Conservation (phyloP, 306 rosid genomes). For the Quercus engelmannii region DNA sequence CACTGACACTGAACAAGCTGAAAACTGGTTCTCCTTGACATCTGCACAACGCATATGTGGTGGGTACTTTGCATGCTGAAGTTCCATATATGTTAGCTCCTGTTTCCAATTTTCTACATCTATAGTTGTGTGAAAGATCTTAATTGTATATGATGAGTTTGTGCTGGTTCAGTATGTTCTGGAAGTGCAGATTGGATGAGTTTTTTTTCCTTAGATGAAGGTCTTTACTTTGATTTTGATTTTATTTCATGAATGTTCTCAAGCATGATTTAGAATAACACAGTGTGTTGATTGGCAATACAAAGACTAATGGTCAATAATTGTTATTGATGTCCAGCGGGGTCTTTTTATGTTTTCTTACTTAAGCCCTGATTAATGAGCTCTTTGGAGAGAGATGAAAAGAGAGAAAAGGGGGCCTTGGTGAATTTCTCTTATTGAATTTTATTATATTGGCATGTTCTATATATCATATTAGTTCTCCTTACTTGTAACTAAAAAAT, state of each 20-base stretch:
- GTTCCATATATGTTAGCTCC: slow-evolving; percentile 10
- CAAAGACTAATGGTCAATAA: too few species aligned
- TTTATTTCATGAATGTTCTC: background rate
- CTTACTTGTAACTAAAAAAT: background rate
- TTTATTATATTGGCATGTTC: background rate
- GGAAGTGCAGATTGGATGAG: background rate
- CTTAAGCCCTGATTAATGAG: background rate
- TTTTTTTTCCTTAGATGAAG: background rate
- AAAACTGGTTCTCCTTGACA: slow-evolving; percentile 98
- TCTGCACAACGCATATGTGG: slow-evolving; percentile 99
- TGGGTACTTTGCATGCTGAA: slow-evolving; percentile 41
- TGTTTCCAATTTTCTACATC: slow-evolving; percentile 5
- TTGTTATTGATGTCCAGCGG: too few species aligned
- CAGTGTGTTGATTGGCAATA: too few species aligned
- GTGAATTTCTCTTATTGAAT: background rate
- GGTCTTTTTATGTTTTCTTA: background rate
- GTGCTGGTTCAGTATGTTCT: background rate
- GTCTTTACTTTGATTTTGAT: background rate
- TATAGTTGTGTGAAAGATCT: background rate
- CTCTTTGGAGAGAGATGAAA: background rate
- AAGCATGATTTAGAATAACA: background rate
- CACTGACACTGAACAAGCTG: slow-evolving; percentile 97
- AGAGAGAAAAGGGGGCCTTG: background rate
- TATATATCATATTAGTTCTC: background rate
- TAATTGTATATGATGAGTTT: background rate